Evolutionary conservation across 768 basidiomycete genomes (phyloP).

Genomic region (Epithele typhae): DNA sequence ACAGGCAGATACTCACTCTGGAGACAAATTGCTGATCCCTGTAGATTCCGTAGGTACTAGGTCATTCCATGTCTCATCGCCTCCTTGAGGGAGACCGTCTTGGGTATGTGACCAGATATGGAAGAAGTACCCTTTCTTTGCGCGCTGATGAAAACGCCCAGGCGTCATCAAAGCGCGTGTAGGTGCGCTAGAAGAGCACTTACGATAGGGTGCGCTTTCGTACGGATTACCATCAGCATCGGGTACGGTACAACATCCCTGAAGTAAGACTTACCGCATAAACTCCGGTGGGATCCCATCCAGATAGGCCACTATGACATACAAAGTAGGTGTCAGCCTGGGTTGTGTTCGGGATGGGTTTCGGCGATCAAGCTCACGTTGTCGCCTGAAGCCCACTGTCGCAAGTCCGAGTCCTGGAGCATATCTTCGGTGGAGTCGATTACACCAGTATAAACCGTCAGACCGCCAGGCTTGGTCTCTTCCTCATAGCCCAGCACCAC

Average conservation of each 20-base stretch:
- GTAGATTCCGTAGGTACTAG: constrained; percentile 29
- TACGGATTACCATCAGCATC: constrained; percentile 1
- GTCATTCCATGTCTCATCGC: constrained; percentile 31
- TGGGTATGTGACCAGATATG: constrained; percentile 37
- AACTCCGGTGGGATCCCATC: constrained; percentile 25
- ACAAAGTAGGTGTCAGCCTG: no score
- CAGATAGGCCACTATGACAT: constrained; percentile 25
- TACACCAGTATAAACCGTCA: constrained; percentile 41
- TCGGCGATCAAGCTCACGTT: constrained; percentile 25
- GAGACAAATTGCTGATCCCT: no score
- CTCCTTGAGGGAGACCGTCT: constrained; percentile 26
- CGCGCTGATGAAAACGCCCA: constrained; percentile 27
- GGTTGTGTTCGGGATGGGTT: background rate
- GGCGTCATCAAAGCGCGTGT: background rate
- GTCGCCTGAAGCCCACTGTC: constrained; percentile 21
- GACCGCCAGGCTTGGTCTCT: constrained; percentile 23
- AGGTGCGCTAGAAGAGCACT: constrained; percentile 1
- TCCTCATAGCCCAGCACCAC: constrained; percentile 31
- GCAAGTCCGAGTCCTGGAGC: constrained; percentile 36
- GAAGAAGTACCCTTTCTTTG: constrained; percentile 31
- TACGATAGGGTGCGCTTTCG: constrained; percentile 22
- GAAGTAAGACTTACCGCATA: constrained; percentile 18
- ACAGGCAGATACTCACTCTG: no score
- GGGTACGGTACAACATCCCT: no score
- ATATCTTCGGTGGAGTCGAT: constrained; percentile 39